phyloP scores from a whole-genome alignment of 164 flowering plant genomes.

The Taxillus chinensis region DNA sequence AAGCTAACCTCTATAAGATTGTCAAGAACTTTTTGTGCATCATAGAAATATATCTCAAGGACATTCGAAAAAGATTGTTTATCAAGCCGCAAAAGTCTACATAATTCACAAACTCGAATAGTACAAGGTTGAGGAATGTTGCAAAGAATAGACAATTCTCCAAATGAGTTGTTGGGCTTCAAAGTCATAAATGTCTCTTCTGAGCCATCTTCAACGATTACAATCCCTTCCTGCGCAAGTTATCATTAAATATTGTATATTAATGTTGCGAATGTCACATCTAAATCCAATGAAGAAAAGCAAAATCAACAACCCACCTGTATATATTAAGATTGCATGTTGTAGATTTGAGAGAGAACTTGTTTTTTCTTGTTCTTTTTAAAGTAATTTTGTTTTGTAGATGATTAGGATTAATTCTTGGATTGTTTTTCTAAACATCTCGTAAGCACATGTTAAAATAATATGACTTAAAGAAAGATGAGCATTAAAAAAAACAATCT shows the following conservation, averaged over 20 bases:
- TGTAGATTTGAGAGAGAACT: too few relatives aligned
- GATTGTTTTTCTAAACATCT: too few relatives aligned
- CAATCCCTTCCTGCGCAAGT: constrained; percentile 29
- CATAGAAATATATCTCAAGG: constrained; percentile 26
- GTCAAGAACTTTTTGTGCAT: constrained; percentile 23
- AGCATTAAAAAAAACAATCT: too few relatives aligned
- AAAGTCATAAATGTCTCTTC: constrained; percentile 20
- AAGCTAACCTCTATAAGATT: constrained; percentile 31
- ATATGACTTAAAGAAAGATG: too few relatives aligned
- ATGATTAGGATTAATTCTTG: too few relatives aligned
- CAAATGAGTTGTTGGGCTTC: constrained; percentile 23
- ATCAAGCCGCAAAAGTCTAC: constrained; percentile 34
- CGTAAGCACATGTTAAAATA: too few relatives aligned
- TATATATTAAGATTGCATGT: too few relatives aligned
- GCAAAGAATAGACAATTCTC: constrained; percentile 37
- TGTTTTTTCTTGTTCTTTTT: too few relatives aligned
- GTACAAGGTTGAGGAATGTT: constrained; percentile 33
- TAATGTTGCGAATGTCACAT: not conserved
- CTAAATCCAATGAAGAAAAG: not conserved
- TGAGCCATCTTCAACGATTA: constrained; percentile 19
- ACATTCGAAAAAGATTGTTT: constrained; percentile 28
- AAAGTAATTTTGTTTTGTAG: too few relatives aligned
- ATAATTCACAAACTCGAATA: constrained; percentile 30
- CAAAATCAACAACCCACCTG: too few relatives aligned
- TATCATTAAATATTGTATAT: not conserved